Evolutionary conservation across 495 filamentous ascomycete genomes (phyloP).

Genomic region (Schizothecium vesticola): DNA sequence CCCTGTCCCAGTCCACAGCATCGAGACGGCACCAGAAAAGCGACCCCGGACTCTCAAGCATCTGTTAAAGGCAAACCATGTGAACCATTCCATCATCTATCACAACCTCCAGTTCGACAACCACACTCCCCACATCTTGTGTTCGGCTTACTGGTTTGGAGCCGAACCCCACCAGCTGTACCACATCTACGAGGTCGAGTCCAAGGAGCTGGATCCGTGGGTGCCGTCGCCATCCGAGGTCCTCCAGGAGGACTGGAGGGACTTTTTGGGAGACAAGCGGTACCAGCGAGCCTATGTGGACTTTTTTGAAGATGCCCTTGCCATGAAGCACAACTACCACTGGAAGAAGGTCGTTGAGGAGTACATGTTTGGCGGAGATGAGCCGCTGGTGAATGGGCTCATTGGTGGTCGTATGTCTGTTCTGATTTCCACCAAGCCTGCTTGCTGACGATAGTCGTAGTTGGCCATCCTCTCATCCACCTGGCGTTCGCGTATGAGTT

Average conservation of each 20-base stretch:
- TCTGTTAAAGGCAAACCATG: constrained; percentile 83
- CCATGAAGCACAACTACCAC: constrained; percentile 65
- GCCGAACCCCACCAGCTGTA: constrained; percentile 66
- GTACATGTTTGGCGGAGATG: constrained; percentile 67
- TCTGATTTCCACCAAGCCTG: not conserved
- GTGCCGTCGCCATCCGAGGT: constrained; percentile 78
- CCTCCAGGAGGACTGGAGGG: constrained; percentile 74
- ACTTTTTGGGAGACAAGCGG: constrained; percentile 67
- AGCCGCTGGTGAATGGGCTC: constrained; percentile 75
- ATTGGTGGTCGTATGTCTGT: constrained; percentile 65
- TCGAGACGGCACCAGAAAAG: constrained; percentile 75
- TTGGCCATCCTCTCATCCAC: constrained; percentile 85
- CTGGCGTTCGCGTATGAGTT: constrained; percentile 85
- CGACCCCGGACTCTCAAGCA: constrained; percentile 80
- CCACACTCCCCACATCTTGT: constrained; percentile 78
- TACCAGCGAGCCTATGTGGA: constrained; percentile 89
- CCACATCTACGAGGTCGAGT: constrained; percentile 71
- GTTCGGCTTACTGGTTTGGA: constrained; percentile 78
- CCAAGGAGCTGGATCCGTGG: constrained; percentile 73
- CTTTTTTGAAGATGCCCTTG: constrained; percentile 86
- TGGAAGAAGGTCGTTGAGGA: constrained; percentile 75
- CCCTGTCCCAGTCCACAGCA: constrained; percentile 64
- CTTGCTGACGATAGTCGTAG: constrained; percentile 37
- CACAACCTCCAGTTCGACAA: constrained; percentile 77
- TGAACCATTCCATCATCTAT: constrained; percentile 79